Percentiles rank a stretch among this genome's conserved stretches.
Conservation (phyloP, 23 red algal species). For the Gracilaria domingensis region DNA sequence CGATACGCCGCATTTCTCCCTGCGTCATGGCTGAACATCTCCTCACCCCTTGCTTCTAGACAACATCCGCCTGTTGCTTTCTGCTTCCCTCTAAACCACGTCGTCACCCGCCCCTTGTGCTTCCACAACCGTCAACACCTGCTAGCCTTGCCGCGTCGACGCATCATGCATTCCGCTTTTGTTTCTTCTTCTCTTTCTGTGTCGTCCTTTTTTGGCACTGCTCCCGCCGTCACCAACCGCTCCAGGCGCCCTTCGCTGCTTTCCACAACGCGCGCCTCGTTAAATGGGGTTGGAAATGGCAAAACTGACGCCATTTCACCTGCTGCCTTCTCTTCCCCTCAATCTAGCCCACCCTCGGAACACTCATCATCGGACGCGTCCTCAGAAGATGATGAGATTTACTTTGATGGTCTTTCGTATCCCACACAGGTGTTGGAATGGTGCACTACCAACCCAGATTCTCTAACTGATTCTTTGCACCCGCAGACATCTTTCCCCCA, state of each 20-base stretch:
- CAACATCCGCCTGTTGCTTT: background rate
- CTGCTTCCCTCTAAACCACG: background rate
- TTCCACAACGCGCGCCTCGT: background rate
- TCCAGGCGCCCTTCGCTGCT: background rate
- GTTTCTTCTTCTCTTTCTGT: background rate
- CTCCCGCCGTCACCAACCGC: background rate
- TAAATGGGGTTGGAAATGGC: background rate
- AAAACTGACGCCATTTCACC: background rate
- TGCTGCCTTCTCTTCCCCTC: background rate
- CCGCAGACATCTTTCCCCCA: background rate
- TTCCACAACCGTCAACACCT: too few relatives aligned
- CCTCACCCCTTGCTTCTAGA: background rate
- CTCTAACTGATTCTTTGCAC: background rate
- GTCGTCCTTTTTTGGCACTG: background rate
- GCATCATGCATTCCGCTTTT: background rate
- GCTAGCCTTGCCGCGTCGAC: too few relatives aligned
- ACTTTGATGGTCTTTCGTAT: slow-evolving; percentile 70
- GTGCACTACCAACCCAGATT: slow-evolving; percentile 58
- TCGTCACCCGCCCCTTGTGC: too few relatives aligned
- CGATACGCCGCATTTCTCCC: too few relatives aligned
- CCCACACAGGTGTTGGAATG: slow-evolving; percentile 63
- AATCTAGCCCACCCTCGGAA: background rate
- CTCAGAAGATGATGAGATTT: slow-evolving; percentile 40
- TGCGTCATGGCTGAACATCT: background rate
- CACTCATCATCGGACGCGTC: background rate